Evolutionary conservation across 495 filamentous ascomycete species (phyloP), one percentile per base, ranked within the genome.

Genomic region (Tricharina praecox): DNA sequence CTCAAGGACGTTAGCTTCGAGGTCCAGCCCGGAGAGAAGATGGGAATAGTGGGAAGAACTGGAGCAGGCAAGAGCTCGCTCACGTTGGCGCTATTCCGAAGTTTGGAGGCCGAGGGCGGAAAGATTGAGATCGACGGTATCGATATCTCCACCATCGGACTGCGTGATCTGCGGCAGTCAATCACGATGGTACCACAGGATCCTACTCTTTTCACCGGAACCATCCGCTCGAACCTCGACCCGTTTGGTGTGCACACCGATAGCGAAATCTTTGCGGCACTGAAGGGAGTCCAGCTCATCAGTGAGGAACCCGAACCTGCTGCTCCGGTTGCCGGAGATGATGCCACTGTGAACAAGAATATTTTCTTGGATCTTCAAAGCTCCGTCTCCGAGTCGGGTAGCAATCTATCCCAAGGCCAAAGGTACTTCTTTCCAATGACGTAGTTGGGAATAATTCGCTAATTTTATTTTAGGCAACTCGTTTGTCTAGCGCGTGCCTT

Each of bases 111-210:
- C 3, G 87, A 93, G 55, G 72, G 75, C 37, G 92, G 92, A 48
- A 81, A 79, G 58, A 95, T 99, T 49, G 50, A 87, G 5, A 84
- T 99, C 45, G 92, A 99, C 54, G 82, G 75, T 40, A 68, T 99
- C 20, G 85, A 96, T 59, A 85, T 95, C 57, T 77, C 83, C 35
- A 66, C 67, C 40, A 95, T 96, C 53, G 92, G 92, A 4, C 72
- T 96, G 21, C 81, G 80, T 42, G 88, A 96, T 65, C 71, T 99
- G 50, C 78, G 92, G 35, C 82, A 94, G 66, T 75, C 81, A 5
- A 92, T 99, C 59, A 95, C 92, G 2, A 96, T 99, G 59, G 92
- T 99, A 19, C 92, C 92, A 23, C 92, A 99, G 67, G 92, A 97
- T 56, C 92, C 92, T 2, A 99, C 92, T 0, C 72, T 99, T 1